Conservation (phyloP, 306 rosid genomes). For the Biancaea sappan region DNA sequence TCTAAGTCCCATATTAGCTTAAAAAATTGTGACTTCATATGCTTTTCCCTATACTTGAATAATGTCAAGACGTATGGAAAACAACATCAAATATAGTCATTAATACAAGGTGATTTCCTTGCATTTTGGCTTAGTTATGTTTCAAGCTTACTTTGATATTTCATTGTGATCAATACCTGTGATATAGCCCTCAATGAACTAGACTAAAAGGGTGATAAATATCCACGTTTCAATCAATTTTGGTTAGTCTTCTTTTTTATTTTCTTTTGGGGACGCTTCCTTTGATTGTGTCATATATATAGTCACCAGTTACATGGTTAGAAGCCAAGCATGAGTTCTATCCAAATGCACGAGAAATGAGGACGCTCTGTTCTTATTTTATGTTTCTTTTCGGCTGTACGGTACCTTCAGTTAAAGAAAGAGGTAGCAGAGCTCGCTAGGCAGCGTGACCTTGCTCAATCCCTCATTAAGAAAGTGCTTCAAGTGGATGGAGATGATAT, state of each 20-base stretch:
- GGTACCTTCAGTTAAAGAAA: conserved; percentile 65
- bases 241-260: not conserved
- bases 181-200: not conserved
- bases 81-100: not conserved
- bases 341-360: conserved; percentile 21
- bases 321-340: conserved; percentile 8
- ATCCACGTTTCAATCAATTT: conserved; percentile 7
- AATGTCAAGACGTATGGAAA: not conserved
- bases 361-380: not conserved
- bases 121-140: not conserved
- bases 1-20: too few species aligned
- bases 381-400: conserved; percentile 8
- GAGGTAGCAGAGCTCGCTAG: conserved; percentile 60
- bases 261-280: conserved; percentile 15
- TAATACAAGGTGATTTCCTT: not conserved
- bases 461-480: conserved; percentile 78
- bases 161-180: conserved; percentile 20
- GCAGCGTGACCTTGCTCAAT: conserved; percentile 84
- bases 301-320: conserved; percentile 9
- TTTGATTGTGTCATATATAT: not conserved
- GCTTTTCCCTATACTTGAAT: not conserved
- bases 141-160: not conserved
- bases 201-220: not conserved
- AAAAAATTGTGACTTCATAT: not conserved
- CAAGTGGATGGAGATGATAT: conserved; percentile 65